phyloP scores from a whole-genome alignment of 1,284 basidiomycete species.

The Ganoderma meredithae region DNA sequence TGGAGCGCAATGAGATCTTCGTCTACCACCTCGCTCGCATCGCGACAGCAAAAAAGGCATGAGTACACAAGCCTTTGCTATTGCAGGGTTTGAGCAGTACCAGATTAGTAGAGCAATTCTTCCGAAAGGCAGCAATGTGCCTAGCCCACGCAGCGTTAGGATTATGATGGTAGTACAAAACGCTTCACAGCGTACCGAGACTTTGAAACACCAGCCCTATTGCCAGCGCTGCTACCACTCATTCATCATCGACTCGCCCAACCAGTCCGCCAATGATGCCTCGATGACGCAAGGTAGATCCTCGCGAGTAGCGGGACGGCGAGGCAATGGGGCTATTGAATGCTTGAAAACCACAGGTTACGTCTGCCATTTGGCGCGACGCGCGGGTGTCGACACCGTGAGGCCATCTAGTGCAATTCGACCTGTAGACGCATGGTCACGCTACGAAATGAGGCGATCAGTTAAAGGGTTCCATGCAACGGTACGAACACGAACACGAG shows the following conservation, averaged over 20 bases:
- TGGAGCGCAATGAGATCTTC: too few species aligned
- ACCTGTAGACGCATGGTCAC: neutral
- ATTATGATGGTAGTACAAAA: neutral
- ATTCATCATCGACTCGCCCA: neutral
- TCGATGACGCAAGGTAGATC: neutral
- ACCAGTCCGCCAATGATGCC: neutral
- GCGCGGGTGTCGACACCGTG: neutral
- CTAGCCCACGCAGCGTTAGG: too few species aligned
- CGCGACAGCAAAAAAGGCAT: too few species aligned
- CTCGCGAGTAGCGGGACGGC: neutral
- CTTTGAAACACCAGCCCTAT: neutral
- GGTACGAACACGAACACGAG: neutral
- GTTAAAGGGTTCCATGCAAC: neutral
- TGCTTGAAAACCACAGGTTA: neutral
- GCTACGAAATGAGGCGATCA: neutral
- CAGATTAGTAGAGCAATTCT: neutral
- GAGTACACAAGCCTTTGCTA: too few species aligned
- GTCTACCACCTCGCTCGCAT: too few species aligned
- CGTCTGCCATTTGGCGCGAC: neutral
- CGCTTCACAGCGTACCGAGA: neutral
- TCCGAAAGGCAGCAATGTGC: neutral
- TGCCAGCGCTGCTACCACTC: neutral
- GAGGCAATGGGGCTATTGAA: neutral
- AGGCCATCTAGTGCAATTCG: neutral
- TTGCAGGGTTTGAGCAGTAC: too few species aligned